Evolutionary conservation across 2,329 filamentous ascomycete genomes (phyloP), one percentile per base, ranked within the genome.

Genomic region (Aspergillus brasiliensis): DNA sequence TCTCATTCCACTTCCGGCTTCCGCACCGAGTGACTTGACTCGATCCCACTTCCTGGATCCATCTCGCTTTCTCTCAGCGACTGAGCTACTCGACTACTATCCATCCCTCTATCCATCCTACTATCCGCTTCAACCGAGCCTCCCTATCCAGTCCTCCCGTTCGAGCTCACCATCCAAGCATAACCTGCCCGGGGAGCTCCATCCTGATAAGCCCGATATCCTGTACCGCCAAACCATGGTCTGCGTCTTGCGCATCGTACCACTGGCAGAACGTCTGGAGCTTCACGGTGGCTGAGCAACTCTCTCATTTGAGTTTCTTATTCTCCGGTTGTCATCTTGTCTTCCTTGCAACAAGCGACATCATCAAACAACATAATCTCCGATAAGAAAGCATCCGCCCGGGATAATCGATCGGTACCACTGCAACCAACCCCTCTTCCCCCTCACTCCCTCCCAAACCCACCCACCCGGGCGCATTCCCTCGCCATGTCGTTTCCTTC

Each of bases 201-300:
- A 34, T 57, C 38, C 46, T 56, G 48, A 46, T 34, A 31, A 34
- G 31, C 31, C 31, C 37, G 40, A 21, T 42, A 46, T 19, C 56
- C 28, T 46, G 31, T 52, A 23, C n/a, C 59, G 13, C 56, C 56
- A 64, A 71, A 68, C 58, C 62, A 70, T 69, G 69, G 65, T 62
- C 66, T 62, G 59, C 63, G 59, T 57, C 61, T 64, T 58, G 59
- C 59, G 49, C 48, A 65, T 67, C 62, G 61, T 67, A 60, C 64
- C 60, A 62, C 67, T 65, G 59, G 60, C 66, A 62, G 61, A 64
- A 62, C 62, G 64, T 58, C 67, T 67, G 60, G 66, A 67, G 66
- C 70, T 70, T 61, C 66, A 67, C 62, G 71, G 70, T 67, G 68
- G 66, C 60, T 72, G 66, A 67, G 57, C 56, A 56, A 62, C 44